phyloP scores from a whole-genome alignment of 768 basidiomycete genomes.

The Sistotremastrum suecicum region DNA sequence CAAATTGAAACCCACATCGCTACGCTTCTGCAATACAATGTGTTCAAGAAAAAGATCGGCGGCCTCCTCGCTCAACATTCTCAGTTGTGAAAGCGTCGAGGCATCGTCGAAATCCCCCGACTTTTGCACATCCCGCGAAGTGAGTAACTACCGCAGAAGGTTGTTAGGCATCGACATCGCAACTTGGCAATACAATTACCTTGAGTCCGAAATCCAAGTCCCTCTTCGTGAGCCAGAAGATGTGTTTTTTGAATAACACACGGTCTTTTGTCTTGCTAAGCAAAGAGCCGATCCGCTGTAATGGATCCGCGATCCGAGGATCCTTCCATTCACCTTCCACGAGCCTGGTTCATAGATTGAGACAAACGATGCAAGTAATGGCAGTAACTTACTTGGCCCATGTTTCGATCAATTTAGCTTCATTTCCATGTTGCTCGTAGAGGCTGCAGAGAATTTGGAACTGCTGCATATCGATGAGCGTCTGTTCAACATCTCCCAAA shows the following conservation, averaged over 20 bases:
- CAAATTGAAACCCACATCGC: constrained; percentile 27
- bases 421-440: constrained; percentile 41
- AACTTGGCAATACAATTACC: constrained; percentile 21
- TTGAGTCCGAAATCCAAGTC: constrained; percentile 60
- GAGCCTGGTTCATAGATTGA: constrained; percentile 28
- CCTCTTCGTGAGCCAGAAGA: constrained; percentile 61
- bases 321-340: constrained; percentile 54
- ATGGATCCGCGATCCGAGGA: constrained; percentile 47
- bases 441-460: constrained; percentile 49
- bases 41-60: constrained; percentile 69
- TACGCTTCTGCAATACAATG: constrained; percentile 57
- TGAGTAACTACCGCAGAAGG: constrained; percentile 36
- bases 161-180: neutral
- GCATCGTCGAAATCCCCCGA: constrained; percentile 49
- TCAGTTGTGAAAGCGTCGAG: constrained; percentile 32
- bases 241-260: constrained; percentile 56
- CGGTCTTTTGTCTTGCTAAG: constrained; percentile 46
- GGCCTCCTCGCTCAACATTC: constrained; percentile 16
- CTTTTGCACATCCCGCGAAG: constrained; percentile 40
- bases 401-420: constrained; percentile 46
- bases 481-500: constrained; percentile 47
- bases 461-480: constrained; percentile 34
- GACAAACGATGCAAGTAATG: constrained; percentile 1
- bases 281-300: constrained; percentile 42
- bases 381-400: constrained; percentile 46